phyloP scores from a whole-genome alignment of 805 yeast genomes.

The Barnettozyma vustinii region DNA sequence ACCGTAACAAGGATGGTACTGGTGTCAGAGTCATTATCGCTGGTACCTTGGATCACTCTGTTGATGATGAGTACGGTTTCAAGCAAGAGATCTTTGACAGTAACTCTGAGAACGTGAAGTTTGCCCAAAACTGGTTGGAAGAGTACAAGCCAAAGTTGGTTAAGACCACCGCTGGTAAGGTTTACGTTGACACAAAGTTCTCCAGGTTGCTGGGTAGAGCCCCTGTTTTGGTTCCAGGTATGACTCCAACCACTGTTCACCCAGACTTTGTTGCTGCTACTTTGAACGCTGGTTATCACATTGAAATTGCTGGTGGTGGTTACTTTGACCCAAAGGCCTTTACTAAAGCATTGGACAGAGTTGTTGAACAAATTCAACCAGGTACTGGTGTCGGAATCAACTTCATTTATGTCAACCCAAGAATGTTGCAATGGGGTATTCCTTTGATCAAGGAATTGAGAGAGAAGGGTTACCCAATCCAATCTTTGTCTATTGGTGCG shows the following conservation, averaged over 20 bases:
- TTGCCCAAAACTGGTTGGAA: conserved; percentile 85
- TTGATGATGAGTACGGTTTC: conserved; percentile 86
- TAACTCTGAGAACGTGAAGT: conserved; percentile 52
- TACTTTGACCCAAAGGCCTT: conserved; percentile 72
- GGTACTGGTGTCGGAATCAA: conserved; percentile 91
- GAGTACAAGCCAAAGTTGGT: conserved; percentile 84
- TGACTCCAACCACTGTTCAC: conserved; percentile 97
- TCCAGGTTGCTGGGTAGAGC: conserved; percentile 89
- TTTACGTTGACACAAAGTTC: conserved; percentile 89
- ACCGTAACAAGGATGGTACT: conserved; percentile 97
- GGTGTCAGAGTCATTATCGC: conserved; percentile 94
- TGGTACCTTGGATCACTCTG: conserved; percentile 72
- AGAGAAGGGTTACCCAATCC: conserved; percentile 90
- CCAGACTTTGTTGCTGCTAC: conserved; percentile 94
- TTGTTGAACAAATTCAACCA: conserved; percentile 64
- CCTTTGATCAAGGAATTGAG: conserved; percentile 89
- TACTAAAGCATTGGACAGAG: conserved; percentile 69
- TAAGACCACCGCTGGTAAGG: conserved; percentile 66
- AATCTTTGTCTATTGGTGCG: conserved; percentile 95
- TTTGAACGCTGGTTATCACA: conserved; percentile 92
- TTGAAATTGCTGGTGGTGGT: conserved; percentile 99
- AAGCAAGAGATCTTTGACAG: conserved; percentile 90
- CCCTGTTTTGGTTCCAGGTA: conserved; percentile 97
- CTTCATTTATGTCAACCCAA: conserved; percentile 92
- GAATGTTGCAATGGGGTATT: conserved; percentile 98